Conservation (phyloP, 345 rosid genomes). For the Populus euphratica region DNA sequence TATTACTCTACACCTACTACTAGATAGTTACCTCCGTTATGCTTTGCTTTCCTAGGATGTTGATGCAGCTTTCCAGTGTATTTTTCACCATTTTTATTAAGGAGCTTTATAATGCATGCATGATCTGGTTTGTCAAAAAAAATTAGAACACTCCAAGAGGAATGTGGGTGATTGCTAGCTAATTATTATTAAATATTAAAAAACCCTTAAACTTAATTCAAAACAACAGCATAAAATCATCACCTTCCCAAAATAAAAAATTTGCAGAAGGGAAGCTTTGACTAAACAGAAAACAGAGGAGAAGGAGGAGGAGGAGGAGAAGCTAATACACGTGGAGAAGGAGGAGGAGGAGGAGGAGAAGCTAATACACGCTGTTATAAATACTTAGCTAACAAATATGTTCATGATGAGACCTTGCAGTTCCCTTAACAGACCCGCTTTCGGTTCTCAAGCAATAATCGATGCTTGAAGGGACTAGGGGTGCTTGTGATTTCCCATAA, state of each 20-base stretch:
- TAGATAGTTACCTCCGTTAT: too few species aligned
- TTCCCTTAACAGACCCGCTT: slow-evolving; percentile 31
- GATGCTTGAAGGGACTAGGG: slow-evolving; percentile 73
- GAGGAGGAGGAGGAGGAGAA: neutral
- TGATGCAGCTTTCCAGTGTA: too few species aligned
- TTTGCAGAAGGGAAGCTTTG: slow-evolving; percentile 45
- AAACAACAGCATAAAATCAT: slow-evolving; percentile 30
- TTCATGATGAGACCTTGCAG: slow-evolving; percentile 50
- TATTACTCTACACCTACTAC: too few species aligned
- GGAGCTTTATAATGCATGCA: too few species aligned
- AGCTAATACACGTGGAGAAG: neutral
- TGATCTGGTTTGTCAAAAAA: too few species aligned
- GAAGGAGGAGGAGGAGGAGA: neutral
- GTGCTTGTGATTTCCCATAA: slow-evolving; percentile 68
- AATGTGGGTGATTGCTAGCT: too few species aligned
- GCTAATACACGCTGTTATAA: neutral
- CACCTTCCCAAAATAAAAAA: slow-evolving; percentile 48
- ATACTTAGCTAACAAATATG: slow-evolving; percentile 31
- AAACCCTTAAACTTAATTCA: neutral
- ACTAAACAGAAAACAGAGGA: neutral
- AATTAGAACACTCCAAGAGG: too few species aligned
- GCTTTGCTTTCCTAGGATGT: too few species aligned
- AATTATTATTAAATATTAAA: too few species aligned
- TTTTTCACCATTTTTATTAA: too few species aligned
- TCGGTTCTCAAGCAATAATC: slow-evolving; percentile 63